Base-by-base conservation (phyloP, 1,284 basidiomycete genomes). In the Apiotrichum akiyoshidainum region DNA sequence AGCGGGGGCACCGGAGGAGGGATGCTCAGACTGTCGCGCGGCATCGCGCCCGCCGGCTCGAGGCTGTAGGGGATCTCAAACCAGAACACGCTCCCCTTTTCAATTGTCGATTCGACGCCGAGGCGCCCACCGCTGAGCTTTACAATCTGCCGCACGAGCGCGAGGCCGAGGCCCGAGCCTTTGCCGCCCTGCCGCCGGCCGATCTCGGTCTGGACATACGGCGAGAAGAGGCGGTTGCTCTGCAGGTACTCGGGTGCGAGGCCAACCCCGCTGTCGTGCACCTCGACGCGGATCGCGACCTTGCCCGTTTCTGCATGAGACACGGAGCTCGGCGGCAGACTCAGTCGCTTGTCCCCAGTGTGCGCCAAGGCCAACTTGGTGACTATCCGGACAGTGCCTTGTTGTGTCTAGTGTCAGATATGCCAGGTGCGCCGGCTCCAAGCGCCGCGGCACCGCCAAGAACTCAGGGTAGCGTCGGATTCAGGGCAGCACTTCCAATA, bases 61-160 rank as follows among this genome's bases (percentile, higher is more conserved):
- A 41, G 40, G 5, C 10, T 45, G 42, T 41, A 41, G 16, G 40
- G 40, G 16, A 41, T 41, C 40, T 41, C 40, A n/a, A 41, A 41
- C 40, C 76, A 78, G 67, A 78, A 78, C 59, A 70, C 72, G 3
- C 66, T 69, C 5, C 80, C 77, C 50, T 77, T 66, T 13, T 60
- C 63, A 19, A 70, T 61, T 53, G 77, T 66, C 16, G 70, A 74
- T 35, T 79, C 73, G 6, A 81, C 80, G 52, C 91, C 89, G 12
- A 92, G 79, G 22, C 89, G 83, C 8, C 91, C 92, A 11, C 87
- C 86, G 55, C 84, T 87, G 37, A 91, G 80, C 75, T 88, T 90
- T 63, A 95, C 88, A 58, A 95, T 93, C 71, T 91, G 89, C 42
- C 90, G 82, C n/a, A 93, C 90, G 21, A 94, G 83, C 2, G 90